Conservation (phyloP, 176 grass and related monocot species). For the Triticum aestivum region DNA sequence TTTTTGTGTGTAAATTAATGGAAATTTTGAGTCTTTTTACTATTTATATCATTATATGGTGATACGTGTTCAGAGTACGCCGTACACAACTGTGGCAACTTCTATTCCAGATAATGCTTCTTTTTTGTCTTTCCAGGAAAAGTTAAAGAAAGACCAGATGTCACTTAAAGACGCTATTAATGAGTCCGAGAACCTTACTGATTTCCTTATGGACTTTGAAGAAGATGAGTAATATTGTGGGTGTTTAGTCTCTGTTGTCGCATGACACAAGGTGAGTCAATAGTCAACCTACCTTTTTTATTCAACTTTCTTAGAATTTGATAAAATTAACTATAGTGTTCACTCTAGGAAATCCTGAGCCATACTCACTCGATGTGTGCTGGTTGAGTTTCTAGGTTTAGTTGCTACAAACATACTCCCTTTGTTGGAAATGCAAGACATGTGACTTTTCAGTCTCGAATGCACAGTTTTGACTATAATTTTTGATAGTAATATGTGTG, state of each 20-base stretch:
- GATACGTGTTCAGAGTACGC: slow-evolving; percentile 12
- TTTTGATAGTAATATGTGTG: not conserved
- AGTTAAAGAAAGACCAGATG: slow-evolving; percentile 57
- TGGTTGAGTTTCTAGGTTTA: slow-evolving; percentile 19
- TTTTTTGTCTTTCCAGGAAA: slow-evolving; percentile 53
- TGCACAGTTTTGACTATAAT: not conserved
- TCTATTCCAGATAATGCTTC: slow-evolving; percentile 2
- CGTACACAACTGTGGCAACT: not conserved
- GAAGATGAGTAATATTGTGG: slow-evolving; percentile 52
- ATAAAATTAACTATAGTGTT: not conserved
- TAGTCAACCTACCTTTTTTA: slow-evolving; percentile 6
- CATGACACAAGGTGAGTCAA: slow-evolving; percentile 28
- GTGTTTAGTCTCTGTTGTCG: slow-evolving; percentile 1
- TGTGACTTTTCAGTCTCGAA: not conserved
- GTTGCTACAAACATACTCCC: not conserved
- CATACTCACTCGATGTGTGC: not conserved
- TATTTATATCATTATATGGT: slow-evolving; percentile 21
- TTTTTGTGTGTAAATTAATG: not conserved
- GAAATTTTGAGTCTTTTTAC: not conserved
- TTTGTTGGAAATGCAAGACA: not conserved
- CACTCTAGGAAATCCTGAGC: slow-evolving; percentile 9
- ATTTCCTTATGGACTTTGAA: slow-evolving; percentile 88
- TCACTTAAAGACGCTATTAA: slow-evolving; percentile 78
- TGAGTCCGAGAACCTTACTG: slow-evolving; percentile 79
- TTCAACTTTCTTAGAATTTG: not conserved